phyloP scores from a whole-genome alignment of 1,139 yeast species.

The Hyphopichia pseudoburtonii region DNA sequence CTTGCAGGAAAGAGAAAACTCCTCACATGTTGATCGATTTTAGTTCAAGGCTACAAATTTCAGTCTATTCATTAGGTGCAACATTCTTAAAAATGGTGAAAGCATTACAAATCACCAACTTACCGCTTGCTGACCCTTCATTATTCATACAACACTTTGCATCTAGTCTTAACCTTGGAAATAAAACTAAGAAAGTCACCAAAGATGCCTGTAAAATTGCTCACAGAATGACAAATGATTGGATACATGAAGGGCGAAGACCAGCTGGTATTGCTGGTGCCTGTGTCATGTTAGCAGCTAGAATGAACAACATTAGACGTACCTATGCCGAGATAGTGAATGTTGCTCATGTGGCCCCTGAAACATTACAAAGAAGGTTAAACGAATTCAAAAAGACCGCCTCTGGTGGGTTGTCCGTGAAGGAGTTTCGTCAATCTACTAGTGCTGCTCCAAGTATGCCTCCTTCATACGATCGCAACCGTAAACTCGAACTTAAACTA shows the following conservation, averaged over 20 bases:
- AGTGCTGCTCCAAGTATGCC: constrained; percentile 62
- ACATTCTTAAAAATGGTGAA: constrained; percentile 90
- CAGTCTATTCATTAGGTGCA: constrained; percentile 93
- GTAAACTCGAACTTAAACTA: constrained; percentile 27
- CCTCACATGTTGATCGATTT: constrained; percentile 96
- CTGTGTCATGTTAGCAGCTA: constrained; percentile 84
- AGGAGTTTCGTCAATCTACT: constrained; percentile 59
- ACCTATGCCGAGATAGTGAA: constrained; percentile 94
- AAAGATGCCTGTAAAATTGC: constrained; percentile 86
- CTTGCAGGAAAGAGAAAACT: constrained; percentile 88
- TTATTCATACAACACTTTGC: constrained; percentile 92
- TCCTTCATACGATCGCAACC: constrained; percentile 71
- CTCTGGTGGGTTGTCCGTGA: constrained; percentile 71
- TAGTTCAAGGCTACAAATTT: constrained; percentile 82
- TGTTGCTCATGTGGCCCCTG: constrained; percentile 93
- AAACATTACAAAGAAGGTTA: constrained; percentile 84
- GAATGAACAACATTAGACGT: constrained; percentile 93
- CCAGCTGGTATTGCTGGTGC: constrained; percentile 99
- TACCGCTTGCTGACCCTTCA: constrained; percentile 93
- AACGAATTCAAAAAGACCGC: constrained; percentile 82
- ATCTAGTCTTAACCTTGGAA: constrained; percentile 77
- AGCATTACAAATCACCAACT: constrained; percentile 65
- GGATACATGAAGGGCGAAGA: constrained; percentile 95
- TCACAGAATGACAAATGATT: constrained; percentile 87
- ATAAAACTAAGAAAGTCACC: constrained; percentile 69